phyloP scores from a whole-genome alignment of 768 basidiomycete genomes.

The Xanthoconium stramineum region DNA sequence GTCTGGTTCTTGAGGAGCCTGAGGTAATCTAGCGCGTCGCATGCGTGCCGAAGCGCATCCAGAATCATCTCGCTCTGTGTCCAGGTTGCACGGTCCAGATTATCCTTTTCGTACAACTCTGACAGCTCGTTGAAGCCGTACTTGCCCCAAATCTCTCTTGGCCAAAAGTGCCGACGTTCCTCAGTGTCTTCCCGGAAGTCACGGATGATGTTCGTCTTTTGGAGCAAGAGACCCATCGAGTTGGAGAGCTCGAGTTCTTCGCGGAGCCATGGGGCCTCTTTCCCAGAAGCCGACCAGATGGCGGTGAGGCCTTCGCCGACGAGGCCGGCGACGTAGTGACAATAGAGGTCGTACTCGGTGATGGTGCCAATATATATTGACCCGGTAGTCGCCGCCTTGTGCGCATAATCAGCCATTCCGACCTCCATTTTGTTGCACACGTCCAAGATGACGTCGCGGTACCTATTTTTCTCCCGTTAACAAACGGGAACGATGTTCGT shows the following conservation, averaged over 20 bases:
- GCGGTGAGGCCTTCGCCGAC: slow-evolving; percentile 94
- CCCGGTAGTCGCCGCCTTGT: slow-evolving; percentile 71
- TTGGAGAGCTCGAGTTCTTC: slow-evolving; percentile 86
- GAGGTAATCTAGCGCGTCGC: slow-evolving; percentile 88
- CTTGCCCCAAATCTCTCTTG: slow-evolving; percentile 83
- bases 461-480: slow-evolving; percentile 39
- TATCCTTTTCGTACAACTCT: slow-evolving; percentile 59
- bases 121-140: slow-evolving; percentile 72
- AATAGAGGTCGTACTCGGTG: slow-evolving; percentile 93
- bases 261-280: slow-evolving; percentile 72
- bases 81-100: slow-evolving; percentile 67
- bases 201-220: slow-evolving; percentile 98
- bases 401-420: slow-evolving; percentile 96
- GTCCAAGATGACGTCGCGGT: slow-evolving; percentile 76
- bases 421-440: slow-evolving; percentile 84
- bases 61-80: slow-evolving; percentile 87
- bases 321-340: slow-evolving; percentile 96
- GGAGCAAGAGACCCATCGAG: slow-evolving; percentile 91
- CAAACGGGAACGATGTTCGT: background rate
- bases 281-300: slow-evolving; percentile 81
- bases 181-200: slow-evolving; percentile 92
- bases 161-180: slow-evolving; percentile 89
- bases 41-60: slow-evolving; percentile 80
- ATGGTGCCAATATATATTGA: slow-evolving; percentile 69
- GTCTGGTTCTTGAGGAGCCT: slow-evolving; percentile 82